Evolutionary conservation across 225 moss, liverwort and hornwort genomes (phyloP).

Genomic region (Pseudoscleropodium purum): DNA sequence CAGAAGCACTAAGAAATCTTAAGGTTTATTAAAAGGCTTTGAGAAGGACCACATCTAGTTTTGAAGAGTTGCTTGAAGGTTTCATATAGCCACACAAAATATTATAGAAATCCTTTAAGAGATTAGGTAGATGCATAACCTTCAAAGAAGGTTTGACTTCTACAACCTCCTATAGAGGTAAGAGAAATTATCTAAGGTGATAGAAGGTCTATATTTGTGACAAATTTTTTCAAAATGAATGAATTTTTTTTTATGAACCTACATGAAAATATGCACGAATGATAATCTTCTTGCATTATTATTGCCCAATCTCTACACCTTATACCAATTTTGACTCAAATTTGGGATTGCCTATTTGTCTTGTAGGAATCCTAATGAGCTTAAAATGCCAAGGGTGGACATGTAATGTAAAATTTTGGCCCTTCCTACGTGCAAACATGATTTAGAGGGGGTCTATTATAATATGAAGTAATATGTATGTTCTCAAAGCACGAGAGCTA

Average conservation of each 20-base stretch:
- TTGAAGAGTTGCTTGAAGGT: not conserved
- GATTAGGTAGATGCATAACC: rapidly evolving
- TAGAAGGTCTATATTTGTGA: rapidly evolving
- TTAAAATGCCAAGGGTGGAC: not conserved
- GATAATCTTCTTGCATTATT: not conserved
- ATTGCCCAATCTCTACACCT: not conserved
- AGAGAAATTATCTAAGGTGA: not conserved
- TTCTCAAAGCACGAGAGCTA: too few relatives aligned
- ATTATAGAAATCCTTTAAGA: not conserved
- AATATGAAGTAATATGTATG: not conserved
- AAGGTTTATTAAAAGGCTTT: not conserved
- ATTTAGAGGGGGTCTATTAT: too few relatives aligned
- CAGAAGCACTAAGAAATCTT: not conserved
- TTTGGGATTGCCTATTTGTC: not conserved
- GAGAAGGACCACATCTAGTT: not conserved
- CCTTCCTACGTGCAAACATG: not conserved
- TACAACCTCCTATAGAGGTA: not conserved
- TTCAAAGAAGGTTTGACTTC: not conserved
- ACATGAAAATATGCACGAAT: rapidly evolving
- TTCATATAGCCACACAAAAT: too few relatives aligned
- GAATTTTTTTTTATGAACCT: not conserved
- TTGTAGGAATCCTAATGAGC: not conserved
- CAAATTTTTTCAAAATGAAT: not conserved
- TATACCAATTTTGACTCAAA: not conserved
- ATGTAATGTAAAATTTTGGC: not conserved